phyloP scores from a whole-genome alignment of 164 flowering plant species.

The Aristolochia fimbriata region DNA sequence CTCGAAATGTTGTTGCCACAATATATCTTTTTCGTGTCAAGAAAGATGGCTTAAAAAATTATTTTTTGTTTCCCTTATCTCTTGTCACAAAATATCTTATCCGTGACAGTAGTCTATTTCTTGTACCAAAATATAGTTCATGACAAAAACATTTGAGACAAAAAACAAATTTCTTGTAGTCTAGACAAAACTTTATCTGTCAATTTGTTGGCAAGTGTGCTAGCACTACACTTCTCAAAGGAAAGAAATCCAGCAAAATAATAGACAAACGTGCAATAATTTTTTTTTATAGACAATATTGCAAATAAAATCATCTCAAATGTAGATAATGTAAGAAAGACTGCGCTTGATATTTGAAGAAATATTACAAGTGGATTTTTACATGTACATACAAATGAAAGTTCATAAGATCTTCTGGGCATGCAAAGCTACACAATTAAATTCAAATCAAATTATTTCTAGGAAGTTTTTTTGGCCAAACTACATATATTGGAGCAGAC shows the following conservation, averaged over 20 bases:
- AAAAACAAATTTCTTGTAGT: conserved; percentile 89
- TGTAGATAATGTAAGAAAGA: conserved; percentile 30
- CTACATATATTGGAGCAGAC: conserved; percentile 20
- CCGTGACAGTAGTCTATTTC: too few relatives aligned
- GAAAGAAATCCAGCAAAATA: conserved; percentile 19
- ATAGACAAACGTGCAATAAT: conserved; percentile 61
- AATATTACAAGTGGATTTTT: conserved; percentile 61
- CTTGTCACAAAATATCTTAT: too few relatives aligned
- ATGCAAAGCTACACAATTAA: conserved; percentile 66
- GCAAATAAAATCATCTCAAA: conserved; percentile 49
- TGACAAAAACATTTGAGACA: too few relatives aligned
- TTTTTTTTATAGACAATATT: conserved; percentile 58
- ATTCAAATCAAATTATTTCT: conserved; percentile 63
- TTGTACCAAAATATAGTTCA: too few relatives aligned
- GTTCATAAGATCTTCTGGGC: conserved; percentile 61
- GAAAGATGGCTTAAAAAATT: too few relatives aligned
- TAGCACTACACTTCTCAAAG: conserved; percentile 26
- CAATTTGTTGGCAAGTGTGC: conserved; percentile 45
- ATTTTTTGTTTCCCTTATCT: too few relatives aligned
- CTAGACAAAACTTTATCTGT: conserved; percentile 65
- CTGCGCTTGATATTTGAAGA: conserved; percentile 51
- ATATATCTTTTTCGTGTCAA: too few relatives aligned
- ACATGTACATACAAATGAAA: conserved; percentile 65
- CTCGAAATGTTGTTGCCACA: too few relatives aligned
- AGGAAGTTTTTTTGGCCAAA: conserved; percentile 41